Percentiles rank a stretch among this genome's conserved stretches.
phyloP scores from a whole-genome alignment of 2,329 filamentous ascomycete species.

The Sordariomycetes sp. region DNA sequence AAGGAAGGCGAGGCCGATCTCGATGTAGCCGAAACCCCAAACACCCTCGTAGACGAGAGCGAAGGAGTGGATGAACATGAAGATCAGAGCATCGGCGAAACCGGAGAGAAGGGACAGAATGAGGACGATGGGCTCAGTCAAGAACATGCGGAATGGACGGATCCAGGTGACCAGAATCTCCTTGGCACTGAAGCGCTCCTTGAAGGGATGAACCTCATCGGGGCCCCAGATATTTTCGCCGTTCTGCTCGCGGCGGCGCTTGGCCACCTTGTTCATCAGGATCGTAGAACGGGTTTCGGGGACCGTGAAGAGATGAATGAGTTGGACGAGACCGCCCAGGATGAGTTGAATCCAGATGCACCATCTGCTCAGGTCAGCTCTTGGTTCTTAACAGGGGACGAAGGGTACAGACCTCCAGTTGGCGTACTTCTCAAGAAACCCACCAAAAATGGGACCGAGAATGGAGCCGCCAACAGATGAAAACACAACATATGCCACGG shows the following conservation, averaged over 20 bases:
- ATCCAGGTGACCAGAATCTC: slow-evolving; percentile 49
- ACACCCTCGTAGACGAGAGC: slow-evolving; percentile 52
- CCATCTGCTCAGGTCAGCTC: too few relatives aligned
- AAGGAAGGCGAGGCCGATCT: slow-evolving; percentile 53
- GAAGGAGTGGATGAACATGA: slow-evolving; percentile 69
- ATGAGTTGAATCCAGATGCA: slow-evolving; percentile 81
- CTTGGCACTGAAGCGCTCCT: slow-evolving; percentile 45
- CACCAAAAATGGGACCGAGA: slow-evolving; percentile 69
- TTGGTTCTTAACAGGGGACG: too few relatives aligned
- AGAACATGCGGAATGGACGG: slow-evolving; percentile 63
- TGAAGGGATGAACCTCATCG: slow-evolving; percentile 56
- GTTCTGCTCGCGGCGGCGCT: slow-evolving; percentile 47
- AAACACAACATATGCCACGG: slow-evolving; percentile 68
- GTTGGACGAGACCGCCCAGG: slow-evolving; percentile 60
- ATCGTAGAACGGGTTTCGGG: slow-evolving; percentile 71
- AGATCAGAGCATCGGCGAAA: slow-evolving; percentile 67
- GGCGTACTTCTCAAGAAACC: slow-evolving; percentile 60
- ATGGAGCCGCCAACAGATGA: slow-evolving; percentile 71
- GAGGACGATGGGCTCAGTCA: slow-evolving; percentile 66
- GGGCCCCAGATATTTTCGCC: slow-evolving; percentile 60
- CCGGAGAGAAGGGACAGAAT: slow-evolving; percentile 61
- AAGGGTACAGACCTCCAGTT: slow-evolving; percentile 53
- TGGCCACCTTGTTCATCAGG: slow-evolving; percentile 72
- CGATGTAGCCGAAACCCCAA: slow-evolving; percentile 52
- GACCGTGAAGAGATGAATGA: slow-evolving; percentile 58